phyloP scores from a whole-genome alignment of 2,329 filamentous ascomycete genomes.

The Tolypocladium paradoxum region DNA sequence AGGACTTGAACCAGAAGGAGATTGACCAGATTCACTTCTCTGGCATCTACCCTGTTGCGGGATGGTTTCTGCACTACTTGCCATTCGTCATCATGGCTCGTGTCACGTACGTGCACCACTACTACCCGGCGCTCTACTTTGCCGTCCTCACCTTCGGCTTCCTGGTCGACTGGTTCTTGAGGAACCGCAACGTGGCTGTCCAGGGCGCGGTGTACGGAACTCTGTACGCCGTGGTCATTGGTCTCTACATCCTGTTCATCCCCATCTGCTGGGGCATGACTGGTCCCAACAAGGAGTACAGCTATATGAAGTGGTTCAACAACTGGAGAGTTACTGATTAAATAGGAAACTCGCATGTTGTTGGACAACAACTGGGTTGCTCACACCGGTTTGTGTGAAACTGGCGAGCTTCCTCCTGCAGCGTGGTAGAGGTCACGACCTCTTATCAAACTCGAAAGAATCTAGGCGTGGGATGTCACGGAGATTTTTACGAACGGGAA shows the following conservation, averaged over 20 bases:
- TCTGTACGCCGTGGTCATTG: constrained; percentile 65
- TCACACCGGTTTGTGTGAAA: background rate
- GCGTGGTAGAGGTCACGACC: background rate
- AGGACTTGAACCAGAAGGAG: constrained; percentile 66
- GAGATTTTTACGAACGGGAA: constrained; percentile 8
- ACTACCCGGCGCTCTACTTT: constrained; percentile 97
- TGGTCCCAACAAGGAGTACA: constrained; percentile 72
- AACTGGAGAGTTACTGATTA: constrained; percentile 72
- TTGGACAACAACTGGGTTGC: background rate
- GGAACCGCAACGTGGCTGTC: constrained; percentile 50
- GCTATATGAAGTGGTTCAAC: constrained; percentile 87
- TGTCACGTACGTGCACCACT: constrained; percentile 98
- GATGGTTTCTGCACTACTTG: constrained; percentile 93
- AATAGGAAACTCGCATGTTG: constrained; percentile 5
- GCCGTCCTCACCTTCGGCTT: constrained; percentile 86
- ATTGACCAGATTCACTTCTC: constrained; percentile 94
- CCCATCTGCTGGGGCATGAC: constrained; percentile 96
- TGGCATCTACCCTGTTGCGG: constrained; percentile 79
- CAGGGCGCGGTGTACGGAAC: constrained; percentile 61
- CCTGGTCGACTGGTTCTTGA: constrained; percentile 72
- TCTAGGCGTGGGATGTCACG: constrained; percentile 6
- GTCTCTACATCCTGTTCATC: constrained; percentile 81
- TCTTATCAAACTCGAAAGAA: constrained; percentile 4
- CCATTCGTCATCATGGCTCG: constrained; percentile 96
- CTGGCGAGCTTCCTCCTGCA: background rate